Conservation (phyloP, 305 asterid genomes). For the Solanum hybrid region DNA sequence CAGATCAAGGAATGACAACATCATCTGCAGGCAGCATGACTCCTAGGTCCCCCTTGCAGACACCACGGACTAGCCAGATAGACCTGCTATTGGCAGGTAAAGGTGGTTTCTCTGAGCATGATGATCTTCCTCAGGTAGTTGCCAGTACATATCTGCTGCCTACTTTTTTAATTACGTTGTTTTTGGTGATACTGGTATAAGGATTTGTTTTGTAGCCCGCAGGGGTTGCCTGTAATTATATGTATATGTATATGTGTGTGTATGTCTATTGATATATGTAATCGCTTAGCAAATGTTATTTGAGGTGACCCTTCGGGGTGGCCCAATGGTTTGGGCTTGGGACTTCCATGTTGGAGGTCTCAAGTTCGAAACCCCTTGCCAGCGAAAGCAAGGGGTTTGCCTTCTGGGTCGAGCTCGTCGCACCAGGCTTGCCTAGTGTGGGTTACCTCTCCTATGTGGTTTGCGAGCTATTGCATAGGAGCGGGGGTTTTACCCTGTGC, state of each 20-base stretch:
- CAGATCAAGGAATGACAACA: conserved; percentile 96
- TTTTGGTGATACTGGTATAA: neutral
- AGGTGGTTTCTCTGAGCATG: conserved; percentile 94
- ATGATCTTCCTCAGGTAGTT: conserved; percentile 93
- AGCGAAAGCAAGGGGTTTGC: too few species aligned
- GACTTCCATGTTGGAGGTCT: too few species aligned
- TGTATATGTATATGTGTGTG: neutral
- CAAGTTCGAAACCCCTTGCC: too few species aligned
- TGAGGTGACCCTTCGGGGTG: neutral
- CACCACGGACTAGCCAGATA: conserved; percentile 81
- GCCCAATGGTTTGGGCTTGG: too few species aligned
- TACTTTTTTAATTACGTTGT: neutral
- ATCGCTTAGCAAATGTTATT: neutral
- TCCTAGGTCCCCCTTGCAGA: conserved; percentile 90
- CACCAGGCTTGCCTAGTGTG: too few species aligned
- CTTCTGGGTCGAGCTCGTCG: too few species aligned
- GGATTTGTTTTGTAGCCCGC: neutral
- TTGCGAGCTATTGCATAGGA: too few species aligned
- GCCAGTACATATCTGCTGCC: conserved; percentile 6
- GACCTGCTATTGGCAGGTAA: conserved; percentile 80
- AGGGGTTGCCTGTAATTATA: neutral
- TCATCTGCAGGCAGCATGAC: conserved; percentile 99
- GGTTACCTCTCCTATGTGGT: too few species aligned
- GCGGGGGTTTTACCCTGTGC: too few species aligned
- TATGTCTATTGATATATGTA: neutral